Evolutionary conservation across 192 early-diverging fungal genomes (phyloP), one percentile per base, ranked within the genome.

Genomic region (Borealophlyctis nickersoniae): DNA sequence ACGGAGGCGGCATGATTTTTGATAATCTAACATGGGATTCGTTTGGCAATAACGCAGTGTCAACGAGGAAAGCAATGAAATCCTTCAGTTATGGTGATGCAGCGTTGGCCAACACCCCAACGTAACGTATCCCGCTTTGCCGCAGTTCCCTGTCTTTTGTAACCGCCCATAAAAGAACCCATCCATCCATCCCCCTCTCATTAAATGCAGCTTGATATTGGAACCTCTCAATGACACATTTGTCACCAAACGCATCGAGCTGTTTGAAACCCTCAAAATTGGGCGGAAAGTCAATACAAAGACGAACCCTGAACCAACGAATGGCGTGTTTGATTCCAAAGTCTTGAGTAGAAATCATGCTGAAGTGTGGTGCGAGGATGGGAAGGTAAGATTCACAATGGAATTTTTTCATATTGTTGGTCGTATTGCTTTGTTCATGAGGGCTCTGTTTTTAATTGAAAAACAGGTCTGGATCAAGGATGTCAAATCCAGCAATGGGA

Each of bases 281-380:
- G 91, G 91, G 2, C 69, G 91, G 16, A 89, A 89, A 58, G 82
- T 88, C 0, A 82, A 65, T 35, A 69, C 80, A 36, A 87, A 88
- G 45, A 81, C 82, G 11, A 58, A 66, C 0, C 89, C 91, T 11
- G 76, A 79, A 30, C 66, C 83, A 3, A 65, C 58, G 28, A 93
- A 93, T 70, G 91, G 90, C 0, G 86, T 86, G 51, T 93, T 91
- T 78, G 90, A 93, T 66, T 85, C 88, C 48, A 93, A 92, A 69
- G 91, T 93, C 4, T 70, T 93, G 23, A 86, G 83, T 31, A 73
- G 91, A 27, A 76, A 73, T 28, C 91, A 93, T 67, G 91, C 90
- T 26, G 87, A 91, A 50, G 70, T 93, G 14, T 88, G 82, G 84
- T 70, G 67, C 60, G 82, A 87, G 4, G 62, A 74, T n/a, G 79